phyloP scores from a whole-genome alignment of 2,329 filamentous ascomycete species.

The Hymenoscyphus repandus region DNA sequence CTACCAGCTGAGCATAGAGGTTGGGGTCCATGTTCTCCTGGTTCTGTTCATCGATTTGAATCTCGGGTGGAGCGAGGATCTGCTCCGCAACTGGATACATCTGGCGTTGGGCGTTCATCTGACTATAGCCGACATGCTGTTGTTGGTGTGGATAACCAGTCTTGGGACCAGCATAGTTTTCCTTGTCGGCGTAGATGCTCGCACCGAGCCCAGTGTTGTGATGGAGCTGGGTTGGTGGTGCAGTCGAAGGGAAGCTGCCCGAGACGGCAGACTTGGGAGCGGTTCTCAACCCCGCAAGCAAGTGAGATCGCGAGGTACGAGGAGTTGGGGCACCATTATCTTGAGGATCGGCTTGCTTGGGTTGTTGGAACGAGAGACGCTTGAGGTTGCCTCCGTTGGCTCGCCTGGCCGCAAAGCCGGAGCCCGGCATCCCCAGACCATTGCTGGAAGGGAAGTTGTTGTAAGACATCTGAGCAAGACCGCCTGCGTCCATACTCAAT shows the following conservation, averaged over 20 bases:
- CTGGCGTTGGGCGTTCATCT: slow-evolving; percentile 44
- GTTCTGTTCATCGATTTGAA: slow-evolving; percentile 65
- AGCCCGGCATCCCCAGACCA: slow-evolving; percentile 69
- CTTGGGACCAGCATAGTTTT: slow-evolving; percentile 30
- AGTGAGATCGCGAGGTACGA: slow-evolving; percentile 88
- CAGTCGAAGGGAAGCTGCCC: slow-evolving; percentile 63
- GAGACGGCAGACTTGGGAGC: slow-evolving; percentile 81
- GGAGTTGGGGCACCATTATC: slow-evolving; percentile 72
- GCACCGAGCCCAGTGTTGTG: slow-evolving; percentile 25
- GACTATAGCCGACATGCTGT: slow-evolving; percentile 36
- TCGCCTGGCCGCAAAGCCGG: slow-evolving; percentile 79
- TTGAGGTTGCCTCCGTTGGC: slow-evolving; percentile 80
- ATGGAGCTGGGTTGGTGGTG: slow-evolving; percentile 51
- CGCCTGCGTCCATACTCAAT: slow-evolving; percentile 79
- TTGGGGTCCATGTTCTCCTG: slow-evolving; percentile 78
- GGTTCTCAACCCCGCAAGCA: slow-evolving; percentile 88
- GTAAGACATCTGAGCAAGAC: slow-evolving; percentile 99
- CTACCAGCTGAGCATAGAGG: slow-evolving; percentile 81
- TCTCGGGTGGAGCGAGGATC: slow-evolving; percentile 75
- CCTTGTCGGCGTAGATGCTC: slow-evolving; percentile 32
- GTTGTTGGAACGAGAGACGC: slow-evolving; percentile 72
- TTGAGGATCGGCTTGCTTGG: slow-evolving; percentile 62
- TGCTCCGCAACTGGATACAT: slow-evolving; percentile 75
- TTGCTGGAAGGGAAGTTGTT: slow-evolving; percentile 66
- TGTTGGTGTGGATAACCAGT: slow-evolving; percentile 26